phyloP scores from a whole-genome alignment of 2,329 filamentous ascomycete genomes.

The Hypoxylon sp. region DNA sequence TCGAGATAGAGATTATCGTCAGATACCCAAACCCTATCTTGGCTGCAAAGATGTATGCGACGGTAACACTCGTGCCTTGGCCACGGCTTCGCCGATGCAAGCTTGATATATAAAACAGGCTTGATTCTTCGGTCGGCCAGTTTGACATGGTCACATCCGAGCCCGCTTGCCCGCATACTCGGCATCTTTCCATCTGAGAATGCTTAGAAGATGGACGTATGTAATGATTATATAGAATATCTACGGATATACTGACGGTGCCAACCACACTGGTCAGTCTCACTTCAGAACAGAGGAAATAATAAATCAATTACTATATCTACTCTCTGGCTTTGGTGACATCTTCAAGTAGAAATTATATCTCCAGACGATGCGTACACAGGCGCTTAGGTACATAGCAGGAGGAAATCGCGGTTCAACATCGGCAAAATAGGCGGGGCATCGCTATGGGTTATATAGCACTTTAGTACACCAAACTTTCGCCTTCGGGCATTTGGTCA shows the following conservation, averaged over 20 bases:
- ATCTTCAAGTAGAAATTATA: too few species aligned
- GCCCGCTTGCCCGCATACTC: too few species aligned
- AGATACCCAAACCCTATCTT: background rate
- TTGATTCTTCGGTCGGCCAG: background rate
- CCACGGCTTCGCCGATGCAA: background rate
- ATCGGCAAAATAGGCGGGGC: background rate
- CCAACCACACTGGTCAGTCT: too few species aligned
- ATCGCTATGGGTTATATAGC: background rate
- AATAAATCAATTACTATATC: too few species aligned
- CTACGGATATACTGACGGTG: too few species aligned
- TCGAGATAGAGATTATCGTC: conserved; percentile 6
- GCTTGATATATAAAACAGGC: background rate
- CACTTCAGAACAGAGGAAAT: too few species aligned
- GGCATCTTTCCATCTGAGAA: too few species aligned
- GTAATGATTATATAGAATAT: background rate
- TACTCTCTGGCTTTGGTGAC: too few species aligned
- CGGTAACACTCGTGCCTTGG: background rate
- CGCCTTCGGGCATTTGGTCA: conserved; percentile 47
- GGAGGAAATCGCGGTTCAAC: background rate
- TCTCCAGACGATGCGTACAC: too few species aligned
- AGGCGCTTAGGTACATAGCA: too few species aligned
- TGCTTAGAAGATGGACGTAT: too few species aligned
- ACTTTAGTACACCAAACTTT: background rate
- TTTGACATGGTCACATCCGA: background rate
- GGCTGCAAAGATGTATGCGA: background rate